Base-by-base conservation (phyloP, 2,329 filamentous ascomycete genomes). In the Alternaria longipes region DNA sequence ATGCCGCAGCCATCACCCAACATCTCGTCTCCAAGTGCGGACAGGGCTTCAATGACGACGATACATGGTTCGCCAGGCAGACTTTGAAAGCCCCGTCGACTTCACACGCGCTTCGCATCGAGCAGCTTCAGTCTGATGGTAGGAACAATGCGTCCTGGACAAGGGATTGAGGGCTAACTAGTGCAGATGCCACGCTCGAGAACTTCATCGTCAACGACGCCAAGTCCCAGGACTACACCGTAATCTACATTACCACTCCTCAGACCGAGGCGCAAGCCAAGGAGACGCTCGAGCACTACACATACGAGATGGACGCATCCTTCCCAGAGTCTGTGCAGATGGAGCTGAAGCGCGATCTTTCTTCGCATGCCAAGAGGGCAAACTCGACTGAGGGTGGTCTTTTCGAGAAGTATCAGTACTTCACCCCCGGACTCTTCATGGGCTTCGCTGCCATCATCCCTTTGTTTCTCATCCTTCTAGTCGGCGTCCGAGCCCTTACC, bases 361-460 rank as follows among this genome's bases (percentile, higher is more conserved):
- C 71, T 26, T 67, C 78, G 18, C 66, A 81, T 51, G 65, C 61
- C 49, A 70, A 69, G 46, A 72, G 63, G 7, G 64, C 63, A 2
- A 70, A 68, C 53, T 58, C 69, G 51, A 68, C 67, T 12, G 60
- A 76, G 45, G 72, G 72, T 18, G 78, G 70, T 22, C 80, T 97
- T 44, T 98, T 99, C 72, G 91, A 96, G 80, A 93, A 91, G 79
- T 99, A 99, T 79, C 91, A 97, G 77, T 98, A 94, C 82, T 91
- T 99, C 69, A 94, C 90, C 11, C 92, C 93, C 73, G 94, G 91
- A 57, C 88, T 98, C 66, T 98, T 97, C 80, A 97, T 97, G 91
- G 91, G 88, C 28, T 81, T 97, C 20, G 76, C 94, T 38, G 89
- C 89, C 22, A 82, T 87, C 3, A 78, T 95, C 18, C 78, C 97